These are phyloP conservation scores for Chenopodium berlandieri DNA, from an alignment of 148 eudicot species.

Conservation along the genomic window DNA sequence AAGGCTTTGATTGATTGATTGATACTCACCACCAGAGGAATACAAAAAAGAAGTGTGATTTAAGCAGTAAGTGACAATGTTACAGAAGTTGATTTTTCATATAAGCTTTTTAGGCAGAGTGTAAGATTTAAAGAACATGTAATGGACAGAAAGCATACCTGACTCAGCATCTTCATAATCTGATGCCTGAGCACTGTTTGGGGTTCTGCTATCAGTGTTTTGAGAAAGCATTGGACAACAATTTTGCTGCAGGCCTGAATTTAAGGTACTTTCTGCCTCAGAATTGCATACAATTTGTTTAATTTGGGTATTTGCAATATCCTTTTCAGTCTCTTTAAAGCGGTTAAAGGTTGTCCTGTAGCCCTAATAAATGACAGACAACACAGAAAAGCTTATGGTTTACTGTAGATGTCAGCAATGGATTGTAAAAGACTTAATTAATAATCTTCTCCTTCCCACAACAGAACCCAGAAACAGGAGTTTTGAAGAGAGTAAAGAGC, in stretches of 20 bases:
- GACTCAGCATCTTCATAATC: constrained; percentile 76
- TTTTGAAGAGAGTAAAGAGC: no score
- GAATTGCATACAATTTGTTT: constrained; percentile 34
- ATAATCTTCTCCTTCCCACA: background rate
- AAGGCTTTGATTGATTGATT: no score
- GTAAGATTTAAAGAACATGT: background rate
- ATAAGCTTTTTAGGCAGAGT: background rate
- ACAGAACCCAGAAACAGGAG: background rate
- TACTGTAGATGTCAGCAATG: background rate
- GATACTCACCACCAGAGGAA: no score
- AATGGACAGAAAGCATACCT: constrained; percentile 34
- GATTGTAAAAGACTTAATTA: no score
- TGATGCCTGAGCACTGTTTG: constrained; percentile 55
- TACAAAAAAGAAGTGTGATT: background rate
- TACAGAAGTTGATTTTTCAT: background rate
- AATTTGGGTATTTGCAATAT: constrained; percentile 36
- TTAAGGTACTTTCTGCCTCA: constrained; percentile 46
- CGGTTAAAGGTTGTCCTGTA: constrained; percentile 53
- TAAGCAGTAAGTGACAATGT: background rate
- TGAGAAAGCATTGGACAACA: constrained; percentile 40
- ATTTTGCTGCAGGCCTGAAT: constrained; percentile 38
- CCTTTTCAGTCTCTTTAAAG: constrained; percentile 41
- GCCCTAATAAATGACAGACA: constrained; percentile 40
- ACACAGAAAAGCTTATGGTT: background rate
- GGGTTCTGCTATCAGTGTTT: constrained; percentile 48